Base-by-base conservation (phyloP, 169 alveolate species). In the Perkinsus marinus region DNA sequence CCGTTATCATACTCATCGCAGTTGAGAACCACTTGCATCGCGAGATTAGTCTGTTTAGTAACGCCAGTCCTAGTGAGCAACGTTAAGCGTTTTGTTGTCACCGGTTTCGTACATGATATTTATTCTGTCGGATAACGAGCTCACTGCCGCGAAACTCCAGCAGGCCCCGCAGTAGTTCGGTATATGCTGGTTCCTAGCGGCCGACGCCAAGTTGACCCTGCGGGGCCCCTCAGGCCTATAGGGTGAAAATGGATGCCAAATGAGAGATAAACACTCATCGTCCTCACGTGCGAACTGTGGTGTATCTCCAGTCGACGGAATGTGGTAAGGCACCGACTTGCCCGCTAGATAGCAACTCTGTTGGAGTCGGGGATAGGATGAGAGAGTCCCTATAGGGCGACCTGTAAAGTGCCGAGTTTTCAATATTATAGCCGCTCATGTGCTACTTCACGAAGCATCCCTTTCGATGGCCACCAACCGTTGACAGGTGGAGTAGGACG, bases 141-240 rank as follows among this genome's bases (percentile, higher is more conserved):
- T 93, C 38, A 96, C 94, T 9, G 95, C 57, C 37, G 95, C 97
- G 91, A 93, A 94, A 90, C 96, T 94, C 97, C 96, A 95, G 89
- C 97, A 96, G 57, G 96, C 94, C 37, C 96, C 96, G 90, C 97
- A 96, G 47, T 94, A 94, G 47, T 90, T 22, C 10, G 96, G 97
- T 68, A 94, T 93, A 68, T 94, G 95, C 92, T 95, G 93, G 89
- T 94, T 95, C 90, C 92, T 91, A 39, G 90, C 93, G 92, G 93
- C 93, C 36, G 96, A 93, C 30, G 93, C 90, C 89, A 93, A 94
- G 91, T 93, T 95, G 16, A 92, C 92, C 34, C 22, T 26, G 22
- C 79, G 79, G 26, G 79, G 79, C 7, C 79, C 79, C 5, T 57
- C 79, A 7, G 79, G 79, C 34, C 79, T 57, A 57, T 57, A 16